These are phyloP conservation scores for Zygosaccharomyces gambellarensis DNA, from an alignment of 805 yeast genomes.

Conservation along the genomic window DNA sequence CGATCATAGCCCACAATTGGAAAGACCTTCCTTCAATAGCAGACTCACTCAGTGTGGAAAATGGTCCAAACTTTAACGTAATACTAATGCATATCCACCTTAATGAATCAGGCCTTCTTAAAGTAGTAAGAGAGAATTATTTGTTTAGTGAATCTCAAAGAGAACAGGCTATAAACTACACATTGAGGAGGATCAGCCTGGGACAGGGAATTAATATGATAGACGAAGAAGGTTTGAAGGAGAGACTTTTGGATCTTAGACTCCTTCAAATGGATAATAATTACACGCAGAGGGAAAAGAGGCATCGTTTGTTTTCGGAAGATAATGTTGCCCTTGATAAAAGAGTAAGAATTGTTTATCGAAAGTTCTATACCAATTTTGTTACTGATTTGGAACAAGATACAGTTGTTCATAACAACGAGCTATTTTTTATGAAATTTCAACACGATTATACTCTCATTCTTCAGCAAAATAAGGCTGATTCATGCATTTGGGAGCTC, in stretches of 20 bases:
- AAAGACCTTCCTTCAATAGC: constrained; percentile 1
- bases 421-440: constrained; percentile 42
- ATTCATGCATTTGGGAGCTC: constrained; percentile 40
- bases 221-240: neutral
- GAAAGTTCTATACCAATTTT: constrained; percentile 46
- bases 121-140: neutral
- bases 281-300: constrained; percentile 10
- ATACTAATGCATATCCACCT: neutral
- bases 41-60: neutral
- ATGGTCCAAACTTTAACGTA: neutral
- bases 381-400: constrained; percentile 58
- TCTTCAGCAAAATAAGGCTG: constrained; percentile 34
- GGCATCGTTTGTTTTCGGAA: constrained; percentile 24
- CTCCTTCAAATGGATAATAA: constrained; percentile 19
- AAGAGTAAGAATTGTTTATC: constrained; percentile 43
- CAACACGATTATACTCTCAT: constrained; percentile 48
- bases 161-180: neutral
- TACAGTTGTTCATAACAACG: constrained; percentile 36
- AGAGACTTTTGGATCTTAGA: constrained; percentile 16
- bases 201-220: neutral
- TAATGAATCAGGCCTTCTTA: neutral
- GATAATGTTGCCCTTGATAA: constrained; percentile 36
- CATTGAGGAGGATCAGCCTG: constrained; percentile 1
- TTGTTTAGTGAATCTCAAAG: neutral
- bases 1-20: neutral